Conservation (phyloP, 2,329 filamentous ascomycete species). For the Scytalidium lignicola region DNA sequence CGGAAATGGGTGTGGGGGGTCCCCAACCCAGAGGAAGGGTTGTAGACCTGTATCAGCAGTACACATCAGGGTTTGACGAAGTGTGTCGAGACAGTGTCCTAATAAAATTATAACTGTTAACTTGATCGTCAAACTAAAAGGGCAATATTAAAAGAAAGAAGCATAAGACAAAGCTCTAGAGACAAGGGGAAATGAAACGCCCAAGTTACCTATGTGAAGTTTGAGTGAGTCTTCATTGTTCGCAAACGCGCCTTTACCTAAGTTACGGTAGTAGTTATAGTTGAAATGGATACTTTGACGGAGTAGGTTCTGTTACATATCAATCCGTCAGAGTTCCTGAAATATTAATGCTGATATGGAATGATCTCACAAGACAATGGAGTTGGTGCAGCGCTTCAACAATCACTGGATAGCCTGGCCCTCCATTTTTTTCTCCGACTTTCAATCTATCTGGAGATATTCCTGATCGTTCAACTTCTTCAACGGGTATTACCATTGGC, state of each 20-base stretch:
- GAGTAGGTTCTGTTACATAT: not conserved
- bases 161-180: too few species aligned
- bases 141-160: too few species aligned
- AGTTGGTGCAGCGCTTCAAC: conserved; percentile 1
- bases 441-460: not conserved
- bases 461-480: not conserved
- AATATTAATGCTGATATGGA: too few species aligned
- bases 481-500: not conserved
- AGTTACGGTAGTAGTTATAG: not conserved
- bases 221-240: not conserved
- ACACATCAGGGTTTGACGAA: conserved; percentile 9
- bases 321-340: too few species aligned
- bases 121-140: not conserved
- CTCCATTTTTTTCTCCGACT: not conserved
- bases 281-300: not conserved
- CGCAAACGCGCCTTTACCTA: not conserved
- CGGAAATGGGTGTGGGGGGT: not conserved
- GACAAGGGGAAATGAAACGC: too few species aligned
- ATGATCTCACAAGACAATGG: not conserved
- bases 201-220: not conserved
- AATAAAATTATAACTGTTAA: not conserved
- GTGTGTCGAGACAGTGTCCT: conserved; percentile 6
- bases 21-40: not conserved
- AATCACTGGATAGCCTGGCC: not conserved
- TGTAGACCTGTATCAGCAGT: conserved; percentile 1